Conservation (phyloP, 1,284 basidiomycete genomes). For the Heterobasidion irregulare region DNA sequence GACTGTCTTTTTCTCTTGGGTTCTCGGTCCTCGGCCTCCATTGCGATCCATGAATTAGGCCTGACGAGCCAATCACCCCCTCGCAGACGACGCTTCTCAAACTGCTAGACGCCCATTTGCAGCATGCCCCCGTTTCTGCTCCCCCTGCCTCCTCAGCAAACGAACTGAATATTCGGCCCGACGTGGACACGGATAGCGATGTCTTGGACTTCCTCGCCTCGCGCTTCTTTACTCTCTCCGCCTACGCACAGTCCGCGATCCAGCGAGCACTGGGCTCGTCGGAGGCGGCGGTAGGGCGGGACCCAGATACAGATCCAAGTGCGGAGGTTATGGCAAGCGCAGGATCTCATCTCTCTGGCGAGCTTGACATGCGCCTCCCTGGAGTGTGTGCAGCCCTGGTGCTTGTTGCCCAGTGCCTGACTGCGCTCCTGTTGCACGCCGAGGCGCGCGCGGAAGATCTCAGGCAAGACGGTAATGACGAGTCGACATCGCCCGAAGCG, state of each 20-base stretch:
- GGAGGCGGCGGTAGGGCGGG: not conserved
- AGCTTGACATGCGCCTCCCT: constrained; percentile 58
- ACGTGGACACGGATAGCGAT: constrained; percentile 28
- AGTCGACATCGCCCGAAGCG: not conserved
- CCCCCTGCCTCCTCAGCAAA: not conserved
- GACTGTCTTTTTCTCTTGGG: not conserved
- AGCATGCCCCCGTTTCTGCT: constrained; percentile 22
- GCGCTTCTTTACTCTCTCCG: constrained; percentile 46
- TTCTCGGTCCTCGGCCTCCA: too few species aligned
- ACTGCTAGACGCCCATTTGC: constrained; percentile 74
- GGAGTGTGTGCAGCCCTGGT: constrained; percentile 76
- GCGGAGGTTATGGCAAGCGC: not conserved
- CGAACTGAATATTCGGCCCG: not conserved
- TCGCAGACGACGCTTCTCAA: constrained; percentile 83
- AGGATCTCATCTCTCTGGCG: constrained; percentile 11
- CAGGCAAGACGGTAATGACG: not conserved
- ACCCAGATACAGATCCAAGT: not conserved
- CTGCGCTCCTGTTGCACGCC: constrained; percentile 53
- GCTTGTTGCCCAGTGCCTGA: constrained; percentile 68
- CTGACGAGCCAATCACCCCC: constrained; percentile 69
- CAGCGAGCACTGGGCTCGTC: constrained; percentile 31
- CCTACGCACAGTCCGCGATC: constrained; percentile 44
- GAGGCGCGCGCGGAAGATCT: constrained; percentile 16
- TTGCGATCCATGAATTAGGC: constrained; percentile 26
- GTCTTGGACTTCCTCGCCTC: constrained; percentile 24